phyloP scores from a whole-genome alignment of 371 early-diverging fungal genomes.

The Actinomortierella ambigua region DNA sequence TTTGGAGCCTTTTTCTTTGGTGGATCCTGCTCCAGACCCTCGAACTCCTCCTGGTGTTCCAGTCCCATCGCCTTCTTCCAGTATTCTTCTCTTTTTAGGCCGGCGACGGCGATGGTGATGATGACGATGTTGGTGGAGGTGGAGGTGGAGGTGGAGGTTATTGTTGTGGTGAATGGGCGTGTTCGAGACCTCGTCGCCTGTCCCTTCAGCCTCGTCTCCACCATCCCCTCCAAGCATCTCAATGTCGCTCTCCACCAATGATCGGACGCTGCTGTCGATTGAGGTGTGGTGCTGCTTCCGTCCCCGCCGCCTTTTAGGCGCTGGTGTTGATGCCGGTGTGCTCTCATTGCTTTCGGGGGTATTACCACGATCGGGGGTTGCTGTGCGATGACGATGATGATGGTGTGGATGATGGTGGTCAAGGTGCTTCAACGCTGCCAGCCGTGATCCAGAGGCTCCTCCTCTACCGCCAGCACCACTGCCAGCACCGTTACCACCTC shows the following conservation, averaged over 20 bases:
- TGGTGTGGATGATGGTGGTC: slow-evolving; percentile 17
- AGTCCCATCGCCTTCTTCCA: slow-evolving; percentile 1
- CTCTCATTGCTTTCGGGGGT: slow-evolving; percentile 38
- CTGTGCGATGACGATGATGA: slow-evolving; percentile 5
- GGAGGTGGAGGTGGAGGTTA: no score
- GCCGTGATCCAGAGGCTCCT: slow-evolving; percentile 10
- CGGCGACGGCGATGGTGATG: slow-evolving; percentile 6
- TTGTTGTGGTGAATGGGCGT: not conserved
- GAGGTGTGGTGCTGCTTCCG: no score
- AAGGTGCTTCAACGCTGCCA: slow-evolving; percentile 35
- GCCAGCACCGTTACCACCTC: slow-evolving; percentile 3
- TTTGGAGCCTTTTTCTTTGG: no score
- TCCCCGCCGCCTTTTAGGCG: no score
- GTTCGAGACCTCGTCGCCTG: no score
- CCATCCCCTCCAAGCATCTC: no score
- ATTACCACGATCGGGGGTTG: slow-evolving; percentile 41
- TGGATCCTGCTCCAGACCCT: not conserved
- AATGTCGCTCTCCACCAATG: no score
- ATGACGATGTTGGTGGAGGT: no score
- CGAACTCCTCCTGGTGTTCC: not conserved
- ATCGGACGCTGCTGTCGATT: no score
- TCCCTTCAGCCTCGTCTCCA: no score
- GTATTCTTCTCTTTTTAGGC: slow-evolving; percentile 19
- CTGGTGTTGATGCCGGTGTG: slow-evolving; percentile 12
- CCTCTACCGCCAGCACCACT: not conserved